These are phyloP conservation scores for Claviceps sp. DNA, from an alignment of 2,329 filamentous ascomycete species.

Conservation along the genomic window DNA sequence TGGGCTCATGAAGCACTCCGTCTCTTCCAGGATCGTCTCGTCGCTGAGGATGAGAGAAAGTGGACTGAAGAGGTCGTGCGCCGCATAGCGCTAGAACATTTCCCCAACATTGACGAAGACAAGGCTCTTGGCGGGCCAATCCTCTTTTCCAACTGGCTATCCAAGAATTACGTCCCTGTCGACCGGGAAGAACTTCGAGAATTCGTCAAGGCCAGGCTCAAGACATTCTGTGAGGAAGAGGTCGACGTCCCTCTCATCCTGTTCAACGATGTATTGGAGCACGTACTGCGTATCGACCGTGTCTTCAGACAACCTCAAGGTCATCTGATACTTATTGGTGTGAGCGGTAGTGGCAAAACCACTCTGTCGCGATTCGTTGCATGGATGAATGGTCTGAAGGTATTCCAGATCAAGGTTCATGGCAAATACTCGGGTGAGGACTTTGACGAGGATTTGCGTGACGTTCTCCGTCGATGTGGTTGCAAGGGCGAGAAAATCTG, in stretches of 20 bases:
- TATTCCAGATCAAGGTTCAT: constrained; percentile 99
- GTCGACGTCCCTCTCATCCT: constrained; percentile 95
- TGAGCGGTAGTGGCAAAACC: constrained; percentile 97
- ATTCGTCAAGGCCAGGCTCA: constrained; percentile 92
- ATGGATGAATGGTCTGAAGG: constrained; percentile 99
- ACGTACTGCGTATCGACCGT: constrained; percentile 94
- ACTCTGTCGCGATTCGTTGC: constrained; percentile 95
- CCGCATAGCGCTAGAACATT: constrained; percentile 77
- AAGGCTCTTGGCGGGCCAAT: constrained; percentile 87
- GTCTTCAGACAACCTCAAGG: constrained; percentile 98
- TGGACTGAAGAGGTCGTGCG: constrained; percentile 89
- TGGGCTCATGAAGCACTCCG: constrained; percentile 97
- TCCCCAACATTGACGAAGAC: constrained; percentile 87
- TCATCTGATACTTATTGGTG: constrained; percentile 94
- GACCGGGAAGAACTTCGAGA: constrained; percentile 90
- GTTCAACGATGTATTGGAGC: constrained; percentile 98
- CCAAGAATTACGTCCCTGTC: constrained; percentile 95
- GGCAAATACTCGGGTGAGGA: constrained; percentile 97
- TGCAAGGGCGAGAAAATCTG: constrained; percentile 99
- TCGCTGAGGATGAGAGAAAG: constrained; percentile 81
- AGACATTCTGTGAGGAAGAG: constrained; percentile 98
- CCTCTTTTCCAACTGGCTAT: constrained; percentile 97
- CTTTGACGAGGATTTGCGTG: constrained; percentile 93
- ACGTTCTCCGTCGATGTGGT: constrained; percentile 82
- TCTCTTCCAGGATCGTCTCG: constrained; percentile 93